Base-by-base conservation (phyloP, 306 rosid genomes). In the Chamaecrista fasciculata region DNA sequence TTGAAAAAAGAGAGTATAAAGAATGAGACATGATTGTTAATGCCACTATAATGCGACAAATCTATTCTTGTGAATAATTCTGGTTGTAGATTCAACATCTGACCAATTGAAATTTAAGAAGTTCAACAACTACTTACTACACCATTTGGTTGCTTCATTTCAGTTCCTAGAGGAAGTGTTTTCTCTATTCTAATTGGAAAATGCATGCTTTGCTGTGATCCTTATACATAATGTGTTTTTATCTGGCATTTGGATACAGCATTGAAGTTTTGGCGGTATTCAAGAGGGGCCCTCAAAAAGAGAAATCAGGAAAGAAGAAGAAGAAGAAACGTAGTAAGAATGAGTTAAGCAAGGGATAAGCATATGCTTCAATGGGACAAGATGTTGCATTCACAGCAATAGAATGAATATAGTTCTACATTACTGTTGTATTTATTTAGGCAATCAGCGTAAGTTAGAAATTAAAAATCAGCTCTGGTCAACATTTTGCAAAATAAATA, bases 191-290 rank as follows among this genome's bases (percentile, higher is more conserved):
- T 20, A 2, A 56, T 56, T 14, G 62, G 15, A 56, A 56, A 56
- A 14, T 28, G 23, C 62, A 56, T 55, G 11, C 62, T 55, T 26
- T 55, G 39, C 37, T 25, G 62, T 26, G 39, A 55, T 55, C n/a
- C n/a, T n/a, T n/a, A n/a, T n/a, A n/a, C n/a, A n/a, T n/a, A n/a
- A n/a, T n/a, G n/a, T n/a, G n/a, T n/a, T n/a, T n/a, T n/a, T n/a
- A 21, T 40, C 67, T 39, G 29, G 33, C 18, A 28, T 62, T 56
- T 59, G 16, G 9, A 42, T 80, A 76, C 83, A 85, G 90, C 76
- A 85, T 85, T 20, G 93, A 87, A 83, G 87, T 87, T 74, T 80
- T 87, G 76, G 93, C 89, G 9, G 77, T 87, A 66, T 85, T 87
- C 85, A 80, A 85, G 84, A 80, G 90, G 70, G 82, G 78, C 69